Base-by-base conservation (phyloP, 129 eudicot species). In the Tagetes patula region DNA sequence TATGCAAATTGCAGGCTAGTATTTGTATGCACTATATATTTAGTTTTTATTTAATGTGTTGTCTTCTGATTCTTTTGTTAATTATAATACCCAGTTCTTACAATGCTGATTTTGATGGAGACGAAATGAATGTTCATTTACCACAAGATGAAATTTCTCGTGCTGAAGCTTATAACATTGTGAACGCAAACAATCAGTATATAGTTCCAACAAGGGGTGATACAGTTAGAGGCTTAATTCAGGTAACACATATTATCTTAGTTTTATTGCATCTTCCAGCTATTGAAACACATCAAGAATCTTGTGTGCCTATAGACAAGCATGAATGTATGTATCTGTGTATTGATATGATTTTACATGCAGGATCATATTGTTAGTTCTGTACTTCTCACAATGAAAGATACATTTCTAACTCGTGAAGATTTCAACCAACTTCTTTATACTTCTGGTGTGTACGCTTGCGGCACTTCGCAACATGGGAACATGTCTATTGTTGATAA, bases 101-200 rank as follows among this genome's bases (percentile, higher is more conserved):
- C 58, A 93, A 93, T 86, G 98, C 98, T 80, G 98, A 93, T 84
- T 93, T 93, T 90, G 98, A 93, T 43, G 98, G 98, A 7, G 98
- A 93, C 72, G 98, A 93, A 79, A 93, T 93, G 79, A 93, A 93
- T 86, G 98, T 93, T 60, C 98, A 93, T 82, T 83, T 93, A 20
- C 98, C 98, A 38, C 98, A 93, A 90, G 98, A 93, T 83, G 98
- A 93, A 82, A 84, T 93, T 52, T 93, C 98, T 52, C 96, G 98
- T 77, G 92, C 98, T 33, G 98, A 93, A 88, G 98, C 96, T 61
- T 90, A 93, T 80, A 90, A 90, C 85, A 93, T 93, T 83, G 96
- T 87, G 40, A 90, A 93, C 81, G 98, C 98, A 46, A 88, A 93
- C 79, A 87, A 93, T 74, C 98, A 93, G 75, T 93, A 93, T 76